Evolutionary conservation across 1,284 basidiomycete species (phyloP), one percentile per base, ranked within the genome.

Genomic region (Rhodotorula sp.): DNA sequence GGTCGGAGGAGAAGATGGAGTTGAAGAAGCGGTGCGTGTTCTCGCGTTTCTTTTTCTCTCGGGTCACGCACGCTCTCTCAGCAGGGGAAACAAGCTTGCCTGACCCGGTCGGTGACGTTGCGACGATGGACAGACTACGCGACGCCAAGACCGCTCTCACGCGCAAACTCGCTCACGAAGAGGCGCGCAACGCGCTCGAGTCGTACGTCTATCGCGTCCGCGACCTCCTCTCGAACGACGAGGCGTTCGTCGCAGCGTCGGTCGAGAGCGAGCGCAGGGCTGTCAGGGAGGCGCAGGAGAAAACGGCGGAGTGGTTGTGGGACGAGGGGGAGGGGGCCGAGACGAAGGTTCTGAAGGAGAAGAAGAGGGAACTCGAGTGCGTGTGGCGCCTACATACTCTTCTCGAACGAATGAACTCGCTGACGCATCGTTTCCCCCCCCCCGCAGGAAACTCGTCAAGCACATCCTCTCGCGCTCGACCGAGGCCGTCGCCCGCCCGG

Each of bases 141-240:
- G 86, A 87, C 7, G 84, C 97, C 71, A 89, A 94, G 70, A 81
- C 83, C 16, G 88, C 89, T 64, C 94, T 97, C 80, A 82, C 84
- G 2, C 86, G 87, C 26, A 93, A 92, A 78, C 85, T 84, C 37
- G 86, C 87, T 62, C 87, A 88, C 60, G 95, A 95, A 78, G 95
- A 98, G 80, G 91, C 92, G 2, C 86, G 89, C 65, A 99, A 99
- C 81, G 85, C 86, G 37, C 87, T 99, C 65, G 96, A 99, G 81
- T 86, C 89, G 34, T 95, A 94, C 80, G 81, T 98, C 26, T 99
- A 99, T 83, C 87, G 88, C 66, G 82, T 97, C 46, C 88, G 92
- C 30, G 94, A 94, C 78, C 83, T 94, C 31, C 82, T 98, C 15
- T 84, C 85, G 72, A 44, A n/a, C 58, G 78, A 82, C 6, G 77